These are phyloP conservation scores for Insectozyma bohioensis DNA, from an alignment of 1,139 yeast genomes.

Conservation along the genomic window DNA sequence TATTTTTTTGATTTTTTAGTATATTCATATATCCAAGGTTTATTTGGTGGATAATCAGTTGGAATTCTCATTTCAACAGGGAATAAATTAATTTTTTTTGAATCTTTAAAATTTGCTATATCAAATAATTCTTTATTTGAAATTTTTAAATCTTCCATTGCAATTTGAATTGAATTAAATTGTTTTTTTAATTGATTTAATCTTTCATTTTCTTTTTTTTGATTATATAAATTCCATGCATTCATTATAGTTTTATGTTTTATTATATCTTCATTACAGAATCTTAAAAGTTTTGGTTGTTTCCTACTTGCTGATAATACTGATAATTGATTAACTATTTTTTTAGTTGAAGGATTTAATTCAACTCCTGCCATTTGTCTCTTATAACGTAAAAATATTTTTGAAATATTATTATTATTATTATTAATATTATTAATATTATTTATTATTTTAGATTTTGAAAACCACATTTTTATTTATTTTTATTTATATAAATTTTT, in stretches of 20 bases:
- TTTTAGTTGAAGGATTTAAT: constrained; percentile 60
- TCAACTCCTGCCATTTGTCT: constrained; percentile 23
- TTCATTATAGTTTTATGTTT: constrained; percentile 81
- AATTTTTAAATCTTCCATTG: constrained; percentile 69
- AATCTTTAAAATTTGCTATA: constrained; percentile 39
- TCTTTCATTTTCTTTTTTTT: constrained; percentile 46
- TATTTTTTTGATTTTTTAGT: constrained; percentile 16
- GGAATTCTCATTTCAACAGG: constrained; percentile 86
- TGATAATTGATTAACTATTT: constrained; percentile 72
- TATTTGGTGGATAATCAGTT: constrained; percentile 85
- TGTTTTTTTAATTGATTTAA: constrained; percentile 56
- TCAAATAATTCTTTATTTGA: constrained; percentile 49
- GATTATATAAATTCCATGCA: constrained; percentile 74
- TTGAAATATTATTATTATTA: constrained; percentile 4
- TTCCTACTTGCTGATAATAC: constrained; percentile 85
- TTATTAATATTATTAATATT: no score
- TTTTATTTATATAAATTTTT: no score
- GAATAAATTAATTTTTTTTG: constrained; percentile 41
- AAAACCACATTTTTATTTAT: no score
- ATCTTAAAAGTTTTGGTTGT: constrained; percentile 77
- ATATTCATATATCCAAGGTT: constrained; percentile 75
- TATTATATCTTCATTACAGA: constrained; percentile 77
- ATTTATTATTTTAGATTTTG: constrained; percentile 1
- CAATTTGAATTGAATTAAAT: constrained; percentile 63
- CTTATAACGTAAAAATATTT: constrained; percentile 37